Conservation (phyloP, 331 rosid genomes). For the Acacia concinna region DNA sequence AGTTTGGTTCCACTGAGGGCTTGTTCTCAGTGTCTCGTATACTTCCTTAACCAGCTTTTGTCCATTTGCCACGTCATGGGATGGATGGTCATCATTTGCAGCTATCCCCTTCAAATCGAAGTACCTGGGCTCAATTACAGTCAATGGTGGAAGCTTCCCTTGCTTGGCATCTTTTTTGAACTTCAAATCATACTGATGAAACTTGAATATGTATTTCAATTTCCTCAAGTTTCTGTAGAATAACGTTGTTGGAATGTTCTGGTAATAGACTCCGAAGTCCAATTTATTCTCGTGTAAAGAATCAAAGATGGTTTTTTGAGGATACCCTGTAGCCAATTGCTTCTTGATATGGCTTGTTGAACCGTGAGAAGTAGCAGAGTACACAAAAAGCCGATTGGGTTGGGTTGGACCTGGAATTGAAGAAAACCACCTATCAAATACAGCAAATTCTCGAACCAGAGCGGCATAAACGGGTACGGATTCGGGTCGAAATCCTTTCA, state of each 20-base stretch:
- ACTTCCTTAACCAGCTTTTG: constrained; percentile 96
- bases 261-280: constrained; percentile 80
- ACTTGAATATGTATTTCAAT: constrained; percentile 71
- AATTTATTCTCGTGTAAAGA: constrained; percentile 67
- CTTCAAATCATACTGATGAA: constrained; percentile 73
- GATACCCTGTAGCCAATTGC: constrained; percentile 87
- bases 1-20: constrained; percentile 95
- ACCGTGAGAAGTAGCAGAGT: constrained; percentile 98
- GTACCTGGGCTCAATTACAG: constrained; percentile 90
- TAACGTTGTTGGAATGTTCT: constrained; percentile 78
- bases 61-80: constrained; percentile 98
- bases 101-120: constrained; percentile 74
- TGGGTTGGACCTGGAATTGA: constrained; percentile 98
- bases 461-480: constrained; percentile 80
- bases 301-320: constrained; percentile 92
- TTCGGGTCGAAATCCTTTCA: constrained; percentile 90
- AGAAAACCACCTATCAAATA: constrained; percentile 94
- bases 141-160: constrained; percentile 85
- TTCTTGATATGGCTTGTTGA: constrained; percentile 89
- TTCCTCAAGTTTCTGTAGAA: constrained; percentile 90
- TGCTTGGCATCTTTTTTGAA: constrained; percentile 76
- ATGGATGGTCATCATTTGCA: constrained; percentile 95
- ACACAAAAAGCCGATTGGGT: constrained; percentile 92
- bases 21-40: constrained; percentile 81
- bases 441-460: constrained; percentile 71